Percentiles rank a stretch among this genome's conserved stretches.
phyloP scores from a whole-genome alignment of 352 stramenopile genomes.

The Phytopythium oedochilum region DNA sequence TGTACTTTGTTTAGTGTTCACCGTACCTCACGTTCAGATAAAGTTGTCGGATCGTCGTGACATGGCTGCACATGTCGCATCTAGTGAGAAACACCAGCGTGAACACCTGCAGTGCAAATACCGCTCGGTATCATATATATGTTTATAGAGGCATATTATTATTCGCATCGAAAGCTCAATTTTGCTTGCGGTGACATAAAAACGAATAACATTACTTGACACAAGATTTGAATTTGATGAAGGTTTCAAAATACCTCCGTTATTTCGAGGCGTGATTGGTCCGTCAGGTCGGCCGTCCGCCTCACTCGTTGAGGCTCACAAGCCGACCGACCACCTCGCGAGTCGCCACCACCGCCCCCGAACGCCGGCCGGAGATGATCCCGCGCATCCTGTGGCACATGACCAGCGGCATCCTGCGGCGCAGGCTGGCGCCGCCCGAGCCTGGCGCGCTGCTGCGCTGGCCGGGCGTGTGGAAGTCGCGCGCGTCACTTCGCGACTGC shows the following conservation, averaged over 20 bases:
- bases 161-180: neutral
- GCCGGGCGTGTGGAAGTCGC: slow-evolving; percentile 51
- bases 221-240: too few species aligned
- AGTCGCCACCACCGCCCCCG: neutral
- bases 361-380: slow-evolving; percentile 27
- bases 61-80: neutral
- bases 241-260: too few species aligned
- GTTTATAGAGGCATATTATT: neutral
- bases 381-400: slow-evolving; percentile 73
- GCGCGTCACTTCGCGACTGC: slow-evolving; percentile 54
- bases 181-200: too few species aligned
- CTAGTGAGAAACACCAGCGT: neutral
- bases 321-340: too few species aligned
- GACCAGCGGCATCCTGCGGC: slow-evolving; percentile 41
- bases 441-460: slow-evolving; percentile 50
- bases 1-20: too few species aligned
- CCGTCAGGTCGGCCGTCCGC: too few species aligned
- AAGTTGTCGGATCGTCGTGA: too few species aligned
- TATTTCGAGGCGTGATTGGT: too few species aligned
- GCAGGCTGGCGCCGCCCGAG: slow-evolving; percentile 30
- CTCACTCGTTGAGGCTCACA: too few species aligned
- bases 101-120: too few species aligned
- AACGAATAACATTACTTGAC: too few species aligned
- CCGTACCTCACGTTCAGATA: too few species aligned
- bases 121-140: neutral